Percentiles rank a stretch among this genome's conserved stretches.
Evolutionary conservation across 2,329 filamentous ascomycete species (phyloP).

Genomic region (Botrytis sinoallii): DNA sequence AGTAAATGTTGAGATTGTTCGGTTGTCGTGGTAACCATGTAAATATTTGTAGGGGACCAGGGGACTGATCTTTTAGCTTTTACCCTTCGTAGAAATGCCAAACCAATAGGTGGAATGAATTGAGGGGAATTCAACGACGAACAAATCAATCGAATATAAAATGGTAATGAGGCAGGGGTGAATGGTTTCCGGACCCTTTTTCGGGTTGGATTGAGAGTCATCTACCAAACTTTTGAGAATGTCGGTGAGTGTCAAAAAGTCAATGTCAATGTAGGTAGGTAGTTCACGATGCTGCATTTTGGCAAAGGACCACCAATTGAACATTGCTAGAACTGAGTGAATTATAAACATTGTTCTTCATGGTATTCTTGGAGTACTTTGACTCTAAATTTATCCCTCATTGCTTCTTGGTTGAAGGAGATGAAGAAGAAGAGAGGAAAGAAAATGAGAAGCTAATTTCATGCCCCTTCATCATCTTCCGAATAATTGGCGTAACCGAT

Average conservation of each 20-base stretch:
- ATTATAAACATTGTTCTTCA: not conserved
- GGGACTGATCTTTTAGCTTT: not conserved
- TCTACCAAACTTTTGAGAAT: not conserved
- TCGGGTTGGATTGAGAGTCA: not conserved
- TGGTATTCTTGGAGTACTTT: not conserved
- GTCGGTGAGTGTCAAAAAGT: conserved; percentile 9
- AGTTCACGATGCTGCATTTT: not conserved
- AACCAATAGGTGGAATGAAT: not conserved
- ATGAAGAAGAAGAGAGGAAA: not conserved
- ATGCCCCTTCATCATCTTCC: not conserved
- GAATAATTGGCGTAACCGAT: not conserved
- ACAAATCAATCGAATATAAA: not conserved
- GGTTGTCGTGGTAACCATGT: conserved; percentile 12
- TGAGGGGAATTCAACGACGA: not conserved
- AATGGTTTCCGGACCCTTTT: not conserved
- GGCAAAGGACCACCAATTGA: not conserved
- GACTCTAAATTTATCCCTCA: not conserved
- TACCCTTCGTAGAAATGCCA: not conserved
- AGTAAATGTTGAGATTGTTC: not conserved
- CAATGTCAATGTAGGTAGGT: not conserved
- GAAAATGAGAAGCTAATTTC: not conserved
- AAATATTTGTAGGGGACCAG: not conserved
- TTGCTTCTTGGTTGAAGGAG: not conserved
- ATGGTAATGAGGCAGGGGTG: not conserved
- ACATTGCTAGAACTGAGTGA: too few species aligned